Conservation (phyloP, 2,329 filamentous ascomycete genomes). For the Cytospora paraplurivora region DNA sequence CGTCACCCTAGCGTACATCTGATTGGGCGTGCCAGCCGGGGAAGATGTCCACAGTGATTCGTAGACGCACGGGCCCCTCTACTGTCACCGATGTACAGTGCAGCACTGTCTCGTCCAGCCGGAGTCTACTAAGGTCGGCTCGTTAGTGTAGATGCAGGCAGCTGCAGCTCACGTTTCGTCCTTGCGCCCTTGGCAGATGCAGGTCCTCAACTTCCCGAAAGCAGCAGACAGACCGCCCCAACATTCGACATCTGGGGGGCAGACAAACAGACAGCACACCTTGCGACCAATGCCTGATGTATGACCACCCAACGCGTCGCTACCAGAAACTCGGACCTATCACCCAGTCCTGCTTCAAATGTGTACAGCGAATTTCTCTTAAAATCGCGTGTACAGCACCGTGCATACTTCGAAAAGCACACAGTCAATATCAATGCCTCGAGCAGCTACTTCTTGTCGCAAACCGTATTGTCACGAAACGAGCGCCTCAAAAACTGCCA, state of each 20-base stretch:
- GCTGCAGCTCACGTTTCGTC: slow-evolving; percentile 17
- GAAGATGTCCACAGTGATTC: neutral
- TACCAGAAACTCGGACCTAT: neutral
- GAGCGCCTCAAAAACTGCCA: slow-evolving; percentile 1
- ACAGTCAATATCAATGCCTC: slow-evolving; percentile 13
- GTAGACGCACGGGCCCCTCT: neutral
- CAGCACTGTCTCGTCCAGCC: neutral
- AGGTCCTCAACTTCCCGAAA: neutral
- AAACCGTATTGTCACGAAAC: slow-evolving; percentile 4
- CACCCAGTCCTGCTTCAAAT: neutral
- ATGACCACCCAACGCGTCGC: slow-evolving; percentile 12
- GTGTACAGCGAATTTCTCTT: neutral
- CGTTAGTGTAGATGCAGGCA: too few species aligned
- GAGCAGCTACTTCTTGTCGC: slow-evolving; percentile 20
- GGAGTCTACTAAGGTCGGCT: too few species aligned
- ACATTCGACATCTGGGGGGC: neutral
- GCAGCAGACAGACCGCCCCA: neutral
- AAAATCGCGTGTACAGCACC: slow-evolving; percentile 17
- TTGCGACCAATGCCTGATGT: neutral
- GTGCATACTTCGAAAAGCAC: slow-evolving; percentile 17
- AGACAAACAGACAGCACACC: neutral
- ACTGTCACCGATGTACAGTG: neutral
- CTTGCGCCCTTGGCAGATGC: slow-evolving; percentile 15
- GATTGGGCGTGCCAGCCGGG: neutral
- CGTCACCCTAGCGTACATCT: neutral